Evolutionary conservation across 2,329 filamentous ascomycete species (phyloP).

Genomic region (Ceratocystiopsis sp.): DNA sequence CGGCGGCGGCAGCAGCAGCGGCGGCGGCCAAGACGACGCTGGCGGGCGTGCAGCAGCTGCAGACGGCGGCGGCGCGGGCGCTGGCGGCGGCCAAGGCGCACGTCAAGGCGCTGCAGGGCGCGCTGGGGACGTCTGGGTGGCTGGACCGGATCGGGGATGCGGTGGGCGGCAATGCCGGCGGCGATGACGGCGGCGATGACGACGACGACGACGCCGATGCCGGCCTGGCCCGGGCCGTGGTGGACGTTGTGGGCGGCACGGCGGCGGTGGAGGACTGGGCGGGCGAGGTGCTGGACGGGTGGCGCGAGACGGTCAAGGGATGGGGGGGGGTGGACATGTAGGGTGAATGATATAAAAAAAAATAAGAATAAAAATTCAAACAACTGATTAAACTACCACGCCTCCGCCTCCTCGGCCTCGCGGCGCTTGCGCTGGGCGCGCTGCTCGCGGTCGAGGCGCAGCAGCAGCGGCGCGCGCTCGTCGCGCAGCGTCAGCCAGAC

Average conservation of each 20-base stretch:
- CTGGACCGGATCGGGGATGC: slow-evolving; percentile 19
- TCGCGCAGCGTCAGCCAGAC: slow-evolving; percentile 54
- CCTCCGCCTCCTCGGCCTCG: too few species aligned
- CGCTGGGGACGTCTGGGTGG: slow-evolving; percentile 19
- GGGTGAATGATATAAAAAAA: too few species aligned
- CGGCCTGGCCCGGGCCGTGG: slow-evolving; percentile 12
- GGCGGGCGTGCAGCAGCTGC: slow-evolving; percentile 14
- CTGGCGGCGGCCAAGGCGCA: slow-evolving; percentile 15
- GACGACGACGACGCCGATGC: slow-evolving; percentile 8
- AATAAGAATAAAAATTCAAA: background rate
- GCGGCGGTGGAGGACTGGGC: slow-evolving; percentile 19
- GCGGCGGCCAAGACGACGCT: slow-evolving; percentile 17
- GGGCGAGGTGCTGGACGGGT: slow-evolving; percentile 18
- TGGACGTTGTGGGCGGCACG: slow-evolving; percentile 14
- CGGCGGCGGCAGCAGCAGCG: slow-evolving; percentile 15
- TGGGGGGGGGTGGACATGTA: slow-evolving; percentile 20
- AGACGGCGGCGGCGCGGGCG: slow-evolving; percentile 6
- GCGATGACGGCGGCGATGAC: slow-evolving; percentile 4
- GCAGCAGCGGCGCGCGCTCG: slow-evolving; percentile 31
- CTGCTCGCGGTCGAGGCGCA: slow-evolving; percentile 16
- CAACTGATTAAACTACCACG: background rate
- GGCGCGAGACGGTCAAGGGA: slow-evolving; percentile 21
- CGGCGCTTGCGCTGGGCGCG: too few species aligned
- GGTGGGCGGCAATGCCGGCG: slow-evolving; percentile 11
- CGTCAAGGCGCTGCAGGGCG: slow-evolving; percentile 16